Evolutionary conservation across 1,139 yeast genomes (phyloP), one percentile per base, ranked within the genome.

Genomic region (Pneumocystis sp.): DNA sequence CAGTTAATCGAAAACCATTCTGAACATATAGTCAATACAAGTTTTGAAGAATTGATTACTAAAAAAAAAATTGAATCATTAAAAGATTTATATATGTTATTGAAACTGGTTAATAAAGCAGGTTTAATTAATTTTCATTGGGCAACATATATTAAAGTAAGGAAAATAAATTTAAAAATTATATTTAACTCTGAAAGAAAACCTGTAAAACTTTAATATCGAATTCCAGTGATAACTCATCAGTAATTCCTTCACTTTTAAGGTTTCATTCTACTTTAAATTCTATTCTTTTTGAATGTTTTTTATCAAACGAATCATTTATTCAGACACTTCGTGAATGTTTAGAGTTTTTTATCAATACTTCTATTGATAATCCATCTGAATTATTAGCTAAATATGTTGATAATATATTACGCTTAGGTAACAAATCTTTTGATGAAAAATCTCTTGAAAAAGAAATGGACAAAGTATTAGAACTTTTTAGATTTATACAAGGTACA

Each of bases 341-440:
- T 10, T 70, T 72, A 50, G 71, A 70, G 10, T 64, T 64, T 31
- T 71, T 73, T 17, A 65, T 76, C 39, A 70, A 71, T 37, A 65
- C 68, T 15, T 70, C 69, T 0, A 66, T 68, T 25, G 67, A 69
- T 39, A 69, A 65, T 3, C 68, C 72, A 0, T 71, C 76, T 17
- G 76, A 74, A 65, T 69, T 70, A 61, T 66, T 77, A 40, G 72
- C 75, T 29, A 74, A 72, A 61, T 93, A 72, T 65, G 70, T 74
- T 21, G 79, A 77, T 66, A 68, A 69, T 12, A 70, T 76, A 59
- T 70, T 76, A 65, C 72, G 70, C 34, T 66, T 61, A 6, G 70
- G 71, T 37, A 69, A 69, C 60, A 66, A 66, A 61, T 66, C 67
- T 62, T 66, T 68, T 65, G 70, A 68, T 25, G 72, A 70, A 37